Base-by-base conservation (phyloP, 257 asterid species). In the Capsicum chinense region DNA sequence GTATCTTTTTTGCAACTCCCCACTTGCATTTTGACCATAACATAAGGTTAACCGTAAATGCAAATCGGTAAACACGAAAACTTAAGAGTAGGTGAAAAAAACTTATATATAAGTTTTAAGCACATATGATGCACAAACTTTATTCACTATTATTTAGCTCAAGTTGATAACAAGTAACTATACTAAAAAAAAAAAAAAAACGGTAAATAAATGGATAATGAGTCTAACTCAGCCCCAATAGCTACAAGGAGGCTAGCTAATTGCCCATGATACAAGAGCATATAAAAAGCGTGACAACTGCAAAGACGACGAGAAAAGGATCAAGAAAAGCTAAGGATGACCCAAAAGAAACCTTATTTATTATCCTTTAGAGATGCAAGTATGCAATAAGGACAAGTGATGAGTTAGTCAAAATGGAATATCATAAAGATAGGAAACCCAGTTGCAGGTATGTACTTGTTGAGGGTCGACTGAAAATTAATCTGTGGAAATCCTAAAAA, bases 351-450 rank as follows among this genome's bases (percentile, higher is more conserved):
- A 74, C 44, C 6, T 73, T 73, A 39, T 44, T 44, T 48, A 26
- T 74, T 68, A 74, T 74, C 47, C 14, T 74, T 21, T 21, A 50
- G 63, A 21, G 13, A 50, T 50, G 14, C 3, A 74, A 74, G 80
- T 73, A 48, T 73, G 60, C 80, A 74, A 74, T 7, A 13, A 63
- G 81, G 81, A 74, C 19, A 50, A 13, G 47, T 50, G 59, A 50
- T 50, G 59, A 52, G 21, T 21, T 52, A 15, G 62, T 76, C 63
- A 76, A 76, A 76, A 21, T 50, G 62, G 44, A 21, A 63, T 26
- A 12, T 17, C 10, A 16, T 8, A 26, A 5, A 6, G 16, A 35
- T 33, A 48, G 44, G 44, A 39, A 39, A 39, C 44, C 44, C 44
- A 39, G 44, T 39, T 39, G 44, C 44, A 39, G 1, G 19, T 74